phyloP scores from a whole-genome alignment of 2,329 filamentous ascomycete genomes.

The Aspergillus proliferans region DNA sequence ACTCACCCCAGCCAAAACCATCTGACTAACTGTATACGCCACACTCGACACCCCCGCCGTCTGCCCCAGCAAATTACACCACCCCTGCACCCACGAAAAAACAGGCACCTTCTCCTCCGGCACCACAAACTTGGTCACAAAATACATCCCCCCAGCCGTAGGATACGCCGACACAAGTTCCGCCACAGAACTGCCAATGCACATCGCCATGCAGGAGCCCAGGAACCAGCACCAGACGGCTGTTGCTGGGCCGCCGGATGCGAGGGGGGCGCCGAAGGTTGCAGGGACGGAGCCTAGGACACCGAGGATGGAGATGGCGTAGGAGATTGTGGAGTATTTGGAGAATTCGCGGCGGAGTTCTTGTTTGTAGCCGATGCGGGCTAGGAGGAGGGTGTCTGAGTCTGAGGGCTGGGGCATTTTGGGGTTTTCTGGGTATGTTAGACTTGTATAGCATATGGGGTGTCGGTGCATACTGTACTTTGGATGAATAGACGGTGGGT shows the following conservation, averaged over 20 bases:
- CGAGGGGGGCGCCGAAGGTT: constrained; percentile 55
- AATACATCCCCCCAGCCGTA: constrained; percentile 63
- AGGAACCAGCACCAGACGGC: constrained; percentile 62
- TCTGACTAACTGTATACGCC: constrained; percentile 58
- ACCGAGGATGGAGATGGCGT: constrained; percentile 60
- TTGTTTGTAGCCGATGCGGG: constrained; percentile 59
- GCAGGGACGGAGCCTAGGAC: constrained; percentile 61
- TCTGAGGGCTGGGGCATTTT: constrained; percentile 43
- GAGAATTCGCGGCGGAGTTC: constrained; percentile 59
- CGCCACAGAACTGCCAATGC: constrained; percentile 59
- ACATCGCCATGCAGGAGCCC: constrained; percentile 58
- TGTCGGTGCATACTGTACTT: too few species aligned
- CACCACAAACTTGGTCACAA: constrained; percentile 60
- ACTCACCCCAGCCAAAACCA: constrained; percentile 55
- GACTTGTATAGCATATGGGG: neutral
- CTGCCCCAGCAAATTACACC: constrained; percentile 61
- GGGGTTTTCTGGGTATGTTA: neutral
- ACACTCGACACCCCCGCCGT: constrained; percentile 58
- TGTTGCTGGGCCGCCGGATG: constrained; percentile 56
- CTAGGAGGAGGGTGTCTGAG: constrained; percentile 55
- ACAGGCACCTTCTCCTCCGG: constrained; percentile 55
- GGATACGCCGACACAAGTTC: constrained; percentile 62
- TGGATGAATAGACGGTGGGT: neutral
- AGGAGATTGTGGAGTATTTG: constrained; percentile 61
- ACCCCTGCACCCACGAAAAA: constrained; percentile 62